Base-by-base conservation (phyloP, 1,284 basidiomycete genomes). In the Ganoderma boninense region DNA sequence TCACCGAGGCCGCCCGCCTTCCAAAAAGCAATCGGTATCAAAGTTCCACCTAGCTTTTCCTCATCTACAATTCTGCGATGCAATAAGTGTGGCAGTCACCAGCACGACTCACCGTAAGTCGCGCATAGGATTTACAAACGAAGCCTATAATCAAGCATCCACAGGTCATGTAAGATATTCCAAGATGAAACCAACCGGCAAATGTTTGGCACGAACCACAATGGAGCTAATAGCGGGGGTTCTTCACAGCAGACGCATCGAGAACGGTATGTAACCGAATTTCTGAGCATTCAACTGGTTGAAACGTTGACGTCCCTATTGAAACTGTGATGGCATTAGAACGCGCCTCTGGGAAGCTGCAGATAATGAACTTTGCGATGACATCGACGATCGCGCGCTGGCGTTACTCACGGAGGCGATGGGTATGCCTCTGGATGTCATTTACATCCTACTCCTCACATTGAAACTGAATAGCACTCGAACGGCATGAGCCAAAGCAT, bases 401-500 rank as follows among this genome's bases (percentile, higher is more conserved):
- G 1, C 52, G 4, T 49, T 62, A 26, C 56, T 66, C 16, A 38
- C 64, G 8, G 49, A 65, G 38, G 69, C 67, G n/a, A 73, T 75
- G 20, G 56, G 74, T 75, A n/a, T 23, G 73, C 29, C 29, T 32
- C 29, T 62, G 8, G 23, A 54, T 29, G 23, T 16, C 7, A 2
- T 29, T 40, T 29, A 40, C 14, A 57, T 18, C 18, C 23, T 11
- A 13, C 18, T 26, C 14, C n/a, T 62, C 11, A 20, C 14, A 1
- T 60, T 6, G 38, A 54, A 18, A 5, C 6, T 11, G 42, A 10
- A 23, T 44, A 73, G 69, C 46, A 14, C 46, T 62, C n/a, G 66
- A 71, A 23, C 61, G 64, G 0, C 14, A 32, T 0, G 38, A 68
- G 7, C 43, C 65, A 1, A 20, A 42, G 10, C 69, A 67, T 38